Conservation (phyloP, 352 stramenopile genomes). For the Phytophthora syringae region DNA sequence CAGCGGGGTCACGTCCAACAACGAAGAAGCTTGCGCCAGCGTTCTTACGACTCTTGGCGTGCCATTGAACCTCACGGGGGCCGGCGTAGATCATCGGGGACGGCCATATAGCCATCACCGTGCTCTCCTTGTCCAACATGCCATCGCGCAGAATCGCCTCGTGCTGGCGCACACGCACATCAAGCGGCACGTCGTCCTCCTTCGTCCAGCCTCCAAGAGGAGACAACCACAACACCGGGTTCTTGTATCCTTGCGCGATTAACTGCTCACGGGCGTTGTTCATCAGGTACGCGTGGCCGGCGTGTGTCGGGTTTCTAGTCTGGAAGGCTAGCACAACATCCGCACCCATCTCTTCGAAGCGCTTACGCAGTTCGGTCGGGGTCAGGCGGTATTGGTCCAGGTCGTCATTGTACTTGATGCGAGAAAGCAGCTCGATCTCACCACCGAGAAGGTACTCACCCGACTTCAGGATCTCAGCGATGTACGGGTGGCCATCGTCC, state of each 20-base stretch:
- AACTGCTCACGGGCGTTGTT: conserved; percentile 95
- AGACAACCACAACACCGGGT: conserved; percentile 97
- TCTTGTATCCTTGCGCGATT: conserved; percentile 93
- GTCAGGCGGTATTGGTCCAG: conserved; percentile 97
- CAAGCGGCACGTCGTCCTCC: conserved; percentile 97
- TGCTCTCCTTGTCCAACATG: conserved; percentile 97
- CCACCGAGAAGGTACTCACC: conserved; percentile 96
- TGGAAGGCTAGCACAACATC: conserved; percentile 99
- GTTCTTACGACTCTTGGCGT: conserved; percentile 97
- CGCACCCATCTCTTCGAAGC: conserved; percentile 95
- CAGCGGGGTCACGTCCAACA: conserved; percentile 96
- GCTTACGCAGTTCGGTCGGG: conserved; percentile 91
- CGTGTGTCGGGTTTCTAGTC: conserved; percentile 98
- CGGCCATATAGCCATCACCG: conserved; percentile 98
- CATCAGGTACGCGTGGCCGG: conserved; percentile 98
- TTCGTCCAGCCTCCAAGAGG: conserved; percentile 98
- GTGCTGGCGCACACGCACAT: conserved; percentile 98
- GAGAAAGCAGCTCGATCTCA: conserved; percentile 96
- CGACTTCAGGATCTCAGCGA: conserved; percentile 94
- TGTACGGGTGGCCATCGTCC: conserved; percentile 97
- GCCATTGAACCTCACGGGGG: conserved; percentile 98
- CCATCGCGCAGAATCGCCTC: conserved; percentile 92
- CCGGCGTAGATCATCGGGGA: conserved; percentile 99
- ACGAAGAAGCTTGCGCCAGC: conserved; percentile 98
- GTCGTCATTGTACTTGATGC: conserved; percentile 97